These are phyloP conservation scores for Brassica carinata DNA, from an alignment of 345 rosid species.

Conservation along the genomic window DNA sequence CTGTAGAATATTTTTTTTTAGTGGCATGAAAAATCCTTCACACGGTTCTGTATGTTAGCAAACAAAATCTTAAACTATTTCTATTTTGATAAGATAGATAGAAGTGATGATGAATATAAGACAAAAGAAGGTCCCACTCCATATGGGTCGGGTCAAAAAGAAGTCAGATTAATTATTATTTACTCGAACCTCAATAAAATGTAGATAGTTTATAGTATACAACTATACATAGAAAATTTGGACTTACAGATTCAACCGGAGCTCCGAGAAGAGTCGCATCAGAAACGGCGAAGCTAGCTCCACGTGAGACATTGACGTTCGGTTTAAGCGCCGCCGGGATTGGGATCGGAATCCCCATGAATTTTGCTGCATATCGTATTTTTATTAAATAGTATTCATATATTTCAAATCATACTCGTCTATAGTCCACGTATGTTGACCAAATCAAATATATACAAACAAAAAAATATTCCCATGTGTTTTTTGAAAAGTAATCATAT, in stretches of 20 bases:
- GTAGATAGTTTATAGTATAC: background rate
- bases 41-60: no score
- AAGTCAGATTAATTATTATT: background rate
- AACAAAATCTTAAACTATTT: no score
- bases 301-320: slow-evolving; percentile 27
- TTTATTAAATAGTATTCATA: background rate
- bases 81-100: no score
- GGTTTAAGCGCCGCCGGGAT: slow-evolving; percentile 27
- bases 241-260: slow-evolving; percentile 35
- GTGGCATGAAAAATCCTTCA: no score
- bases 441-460: background rate
- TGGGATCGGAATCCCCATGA: slow-evolving; percentile 17
- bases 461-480: background rate
- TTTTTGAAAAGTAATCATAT: no score
- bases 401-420: background rate
- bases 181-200: background rate
- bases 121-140: background rate
- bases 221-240: background rate
- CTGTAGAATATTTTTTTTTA: no score
- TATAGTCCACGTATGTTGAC: no score
- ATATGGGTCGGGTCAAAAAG: background rate
- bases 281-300: slow-evolving; percentile 41
- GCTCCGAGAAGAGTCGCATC: slow-evolving; percentile 42
- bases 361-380: slow-evolving; percentile 27
- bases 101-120: background rate